Evolutionary conservation across 768 basidiomycete genomes (phyloP), one percentile per base, ranked within the genome.

Genomic region (Russula brevipes): DNA sequence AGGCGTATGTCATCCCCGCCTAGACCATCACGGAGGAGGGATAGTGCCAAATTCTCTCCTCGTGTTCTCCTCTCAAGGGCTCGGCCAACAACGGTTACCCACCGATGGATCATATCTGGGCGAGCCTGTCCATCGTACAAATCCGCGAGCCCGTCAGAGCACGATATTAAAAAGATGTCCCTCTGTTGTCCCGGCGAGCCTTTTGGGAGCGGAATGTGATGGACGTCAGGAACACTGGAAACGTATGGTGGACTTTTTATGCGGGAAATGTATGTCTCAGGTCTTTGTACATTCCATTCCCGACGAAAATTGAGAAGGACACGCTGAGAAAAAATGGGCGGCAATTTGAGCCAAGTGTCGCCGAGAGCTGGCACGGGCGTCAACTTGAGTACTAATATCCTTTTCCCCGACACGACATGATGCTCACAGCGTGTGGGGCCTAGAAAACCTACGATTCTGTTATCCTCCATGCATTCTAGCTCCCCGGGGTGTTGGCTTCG

Each of bases 391-490:
- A 57, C 30, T 39, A 47, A 35, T 10, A 19, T 50, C 33, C 33
- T 11, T 24, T 19, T 24, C 51, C n/a, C 49, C 30, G 36, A 46
- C 61, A 39, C 31, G 47, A 64, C 8, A 57, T 56, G 53, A 80
- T 33, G 57, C 84, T 69, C 70, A 89, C 89, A 87, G 74, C 89
- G 81, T 68, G 86, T 87, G 57, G 88, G 88, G 4, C 88, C 87
- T 35, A 91, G 81, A 60, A 87, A 87, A 59, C 89, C 89, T 56
- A 91, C 82, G 54, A 91, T 84, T 54, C 89, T 80, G 66, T 79
- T 77, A 64, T 88, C 83, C 52, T 84, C 69, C 47, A 89, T 77
- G 66, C 85, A 88, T 65, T 86, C 87, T 16, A 82, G 75, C 73
- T 91, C 89, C 51, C 79, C 82, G 47, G 88, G 86, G 70, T 91